A percentile compares a stretch with the other conserved stretches of the same genome.
Evolutionary conservation across 495 filamentous ascomycete species (phyloP).

Genomic region (Aspergillus haitiensis): DNA sequence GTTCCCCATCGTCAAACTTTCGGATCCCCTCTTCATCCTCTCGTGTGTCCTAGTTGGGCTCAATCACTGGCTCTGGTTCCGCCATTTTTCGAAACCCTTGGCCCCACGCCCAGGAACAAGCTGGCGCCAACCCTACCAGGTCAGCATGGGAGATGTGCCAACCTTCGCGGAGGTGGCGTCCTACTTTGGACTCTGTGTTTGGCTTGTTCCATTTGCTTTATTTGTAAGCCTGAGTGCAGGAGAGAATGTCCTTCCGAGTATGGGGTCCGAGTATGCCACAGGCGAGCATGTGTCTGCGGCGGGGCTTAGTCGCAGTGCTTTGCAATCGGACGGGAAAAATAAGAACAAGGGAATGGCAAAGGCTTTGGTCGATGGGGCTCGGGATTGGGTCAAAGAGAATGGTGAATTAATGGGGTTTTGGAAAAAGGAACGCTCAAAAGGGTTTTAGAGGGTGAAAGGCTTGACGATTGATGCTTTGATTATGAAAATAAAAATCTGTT

Average conservation of each 20-base stretch:
- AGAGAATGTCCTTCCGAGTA: slow-evolving; percentile 91
- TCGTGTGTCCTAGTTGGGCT: slow-evolving; percentile 82
- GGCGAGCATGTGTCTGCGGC: slow-evolving; percentile 53
- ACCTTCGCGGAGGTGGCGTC: slow-evolving; percentile 93
- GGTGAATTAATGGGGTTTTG: slow-evolving; percentile 70
- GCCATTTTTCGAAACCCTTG: slow-evolving; percentile 72
- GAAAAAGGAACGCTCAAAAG: slow-evolving; percentile 53
- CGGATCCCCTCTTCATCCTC: slow-evolving; percentile 81
- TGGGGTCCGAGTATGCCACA: slow-evolving; percentile 67
- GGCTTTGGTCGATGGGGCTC: slow-evolving; percentile 75
- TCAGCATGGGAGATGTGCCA: slow-evolving; percentile 59
- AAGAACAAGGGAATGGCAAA: slow-evolving; percentile 86
- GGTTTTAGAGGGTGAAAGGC: slow-evolving; percentile 32
- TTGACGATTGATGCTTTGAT: neutral
- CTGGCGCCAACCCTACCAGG: slow-evolving; percentile 59
- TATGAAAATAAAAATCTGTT: neutral
- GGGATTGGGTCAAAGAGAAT: slow-evolving; percentile 70
- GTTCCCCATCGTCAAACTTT: slow-evolving; percentile 86
- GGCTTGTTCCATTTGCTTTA: slow-evolving; percentile 92
- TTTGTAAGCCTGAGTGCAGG: slow-evolving; percentile 91
- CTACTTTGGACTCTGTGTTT: slow-evolving; percentile 94
- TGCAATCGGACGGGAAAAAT: slow-evolving; percentile 47
- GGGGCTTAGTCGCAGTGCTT: slow-evolving; percentile 35
- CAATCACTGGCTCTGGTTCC: slow-evolving; percentile 98
- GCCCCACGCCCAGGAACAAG: slow-evolving; percentile 31